Evolutionary conservation across 2,329 filamentous ascomycete species (phyloP), one percentile per base, ranked within the genome.

Genomic region (Penicillium sp.): DNA sequence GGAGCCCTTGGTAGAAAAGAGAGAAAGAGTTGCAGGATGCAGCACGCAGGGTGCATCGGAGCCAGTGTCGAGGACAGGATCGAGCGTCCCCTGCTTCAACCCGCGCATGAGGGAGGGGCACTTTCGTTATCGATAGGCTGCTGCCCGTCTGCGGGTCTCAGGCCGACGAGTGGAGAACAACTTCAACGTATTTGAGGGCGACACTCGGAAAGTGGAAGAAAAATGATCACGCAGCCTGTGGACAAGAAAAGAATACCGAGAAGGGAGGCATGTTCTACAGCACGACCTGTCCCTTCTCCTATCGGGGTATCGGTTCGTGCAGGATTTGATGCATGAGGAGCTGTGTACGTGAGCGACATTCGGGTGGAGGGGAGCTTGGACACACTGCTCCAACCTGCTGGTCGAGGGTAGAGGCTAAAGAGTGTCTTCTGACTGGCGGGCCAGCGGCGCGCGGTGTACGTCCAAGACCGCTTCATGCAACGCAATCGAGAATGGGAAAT

Each of bases 91-190:
- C 42, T 48, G 40, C 41, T 45, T 37, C 33, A n/a, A 13, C 32
- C 18, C 35, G 28, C n/a, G 43, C 28, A 11, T 50, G 48, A 58
- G 59, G 61, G 62, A 64, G 62, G 63, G 61, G 60, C 46, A 51
- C 27, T 29, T 45, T 58, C 46, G 51, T 62, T 60, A 63, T 64
- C 61, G 61, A 66, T 66, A 66, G 62, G 62, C 29, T 34, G 29
- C 46, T 53, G 49, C 49, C 25, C 27, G 18, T 13, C 5, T 24
- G 9, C 7, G 13, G 42, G 24, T 33, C 3, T 32, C 39, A 29
- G 12, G 28, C 18, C n/a, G 13, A 42, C 9, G 40, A 6, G 39
- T 41, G 11, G 25, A 25, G 40, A 34, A 43, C 40, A 26, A 33
- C n/a, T 9, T 29, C 18, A 18, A 18, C 18, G 18, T 18, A 18